phyloP scores from a whole-genome alignment of 306 rosid species.

The cucumber (Cucumis sativus) region Cucumber_9930_V3 NC_026660.2:11117501-11118000 shows the following conservation, averaged over 20 bases:
- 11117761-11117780: constrained; percentile 86
- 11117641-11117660: background rate
- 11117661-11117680: background rate
- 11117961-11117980: constrained; percentile 68
- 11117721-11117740: constrained; percentile 91
- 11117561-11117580: constrained; percentile 94
- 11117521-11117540: constrained; percentile 95
- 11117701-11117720: constrained; percentile 97
- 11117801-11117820: background rate
- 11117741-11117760: constrained; percentile 78
- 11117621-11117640: background rate
- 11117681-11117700: constrained; percentile 7
- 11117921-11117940: constrained; percentile 78
- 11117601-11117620: constrained; percentile 85
- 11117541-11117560: constrained; percentile 90
- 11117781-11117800: constrained; percentile 22
- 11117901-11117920: constrained; percentile 94
- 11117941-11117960: constrained; percentile 86
- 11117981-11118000: constrained; percentile 38
- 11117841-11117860: constrained; percentile 6
- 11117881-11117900: constrained; percentile 91
- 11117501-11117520: constrained; percentile 8
- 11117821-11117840: background rate
- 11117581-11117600: constrained; percentile 96
- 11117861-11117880: constrained; percentile 74